Base-by-base conservation (phyloP, 1,284 basidiomycete species). In the Sanghuangporus weigelae region DNA sequence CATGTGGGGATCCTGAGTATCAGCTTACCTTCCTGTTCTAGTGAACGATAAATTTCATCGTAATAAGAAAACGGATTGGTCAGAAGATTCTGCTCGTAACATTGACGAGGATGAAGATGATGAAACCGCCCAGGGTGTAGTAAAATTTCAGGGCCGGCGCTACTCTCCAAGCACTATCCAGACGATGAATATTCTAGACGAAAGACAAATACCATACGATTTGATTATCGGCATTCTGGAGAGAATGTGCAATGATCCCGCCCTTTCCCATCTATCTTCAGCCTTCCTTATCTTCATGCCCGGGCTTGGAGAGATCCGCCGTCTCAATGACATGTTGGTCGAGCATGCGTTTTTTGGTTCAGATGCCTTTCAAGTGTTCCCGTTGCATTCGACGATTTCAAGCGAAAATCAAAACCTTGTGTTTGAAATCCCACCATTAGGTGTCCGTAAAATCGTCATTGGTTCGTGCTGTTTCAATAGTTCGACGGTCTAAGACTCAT, bases 201-300 rank as follows among this genome's bases (percentile, higher is more conserved):
- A 97, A 68, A 86, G 95, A 12, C 78, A 89, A 53, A 95, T 99
- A 64, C 93, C 92, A 2, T 96, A 93, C 73, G 94, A 96, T 59
- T 81, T 98, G 16, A 93, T 98, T 71, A 71, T 96, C 64, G 81
- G 84, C n/a, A 78, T 99, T 3, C 78, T 99, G 38, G 95, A 98
- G 73, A 82, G 81, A 38, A 80, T 98, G n/a, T 98, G 95, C 73
- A 83, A 86, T 58, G 85, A 88, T 67, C 67, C 72, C 0, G 71
- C 77, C 0, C 82, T 88, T 64, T 64, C 70, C 16, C 67, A 75
- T 0, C 96, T 87, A 75, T 97, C 95, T 2, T 77, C 84, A 2
- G 97, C 96, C 0, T 85, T 93, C 53, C 79, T 99, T 44, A 81
- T 99, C 65, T 99, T 99, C 75, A 87, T 99, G 85, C 96, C 97